Percentiles rank a stretch among this genome's conserved stretches.
These are phyloP conservation scores for Phanerochaete carnosa DNA, from an alignment of 768 basidiomycete species.

Conservation along the genomic window DNA sequence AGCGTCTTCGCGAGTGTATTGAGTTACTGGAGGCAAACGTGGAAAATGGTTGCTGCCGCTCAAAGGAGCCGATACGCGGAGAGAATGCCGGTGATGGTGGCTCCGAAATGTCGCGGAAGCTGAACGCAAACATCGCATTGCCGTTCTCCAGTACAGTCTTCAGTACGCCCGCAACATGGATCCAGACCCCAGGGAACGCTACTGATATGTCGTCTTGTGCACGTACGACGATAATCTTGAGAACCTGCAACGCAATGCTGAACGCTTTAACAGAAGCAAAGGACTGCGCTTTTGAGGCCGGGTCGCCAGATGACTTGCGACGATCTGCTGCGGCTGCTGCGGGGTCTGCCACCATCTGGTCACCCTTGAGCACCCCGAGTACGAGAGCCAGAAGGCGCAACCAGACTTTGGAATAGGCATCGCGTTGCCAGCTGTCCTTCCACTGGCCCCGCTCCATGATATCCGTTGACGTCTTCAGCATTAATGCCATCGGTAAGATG, in stretches of 20 bases:
- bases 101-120: slow-evolving; percentile 38
- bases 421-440: slow-evolving; percentile 45
- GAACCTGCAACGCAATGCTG: slow-evolving; percentile 56
- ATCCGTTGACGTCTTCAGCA: slow-evolving; percentile 48
- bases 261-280: slow-evolving; percentile 27
- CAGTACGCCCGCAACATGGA: slow-evolving; percentile 53
- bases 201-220: slow-evolving; percentile 58
- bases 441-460: slow-evolving; percentile 38
- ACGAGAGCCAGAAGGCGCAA: slow-evolving; percentile 57
- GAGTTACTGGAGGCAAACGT: slow-evolving; percentile 18
- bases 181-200: slow-evolving; percentile 58
- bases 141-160: slow-evolving; percentile 52
- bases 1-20: slow-evolving; percentile 24
- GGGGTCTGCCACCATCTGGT: background rate
- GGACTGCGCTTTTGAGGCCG: slow-evolving; percentile 23
- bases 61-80: slow-evolving; percentile 29
- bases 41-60: slow-evolving; percentile 16
- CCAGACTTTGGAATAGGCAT: slow-evolving; percentile 50
- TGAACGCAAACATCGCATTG: slow-evolving; percentile 58
- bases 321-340: slow-evolving; percentile 43
- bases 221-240: slow-evolving; percentile 65
- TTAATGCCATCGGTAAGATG: slow-evolving; percentile 57
- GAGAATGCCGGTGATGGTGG: slow-evolving; percentile 50
- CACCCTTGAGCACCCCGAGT: slow-evolving; percentile 28
- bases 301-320: slow-evolving; percentile 46